Conservation (phyloP, 2,329 filamentous ascomycete genomes). For the Cadophora malorum region DNA sequence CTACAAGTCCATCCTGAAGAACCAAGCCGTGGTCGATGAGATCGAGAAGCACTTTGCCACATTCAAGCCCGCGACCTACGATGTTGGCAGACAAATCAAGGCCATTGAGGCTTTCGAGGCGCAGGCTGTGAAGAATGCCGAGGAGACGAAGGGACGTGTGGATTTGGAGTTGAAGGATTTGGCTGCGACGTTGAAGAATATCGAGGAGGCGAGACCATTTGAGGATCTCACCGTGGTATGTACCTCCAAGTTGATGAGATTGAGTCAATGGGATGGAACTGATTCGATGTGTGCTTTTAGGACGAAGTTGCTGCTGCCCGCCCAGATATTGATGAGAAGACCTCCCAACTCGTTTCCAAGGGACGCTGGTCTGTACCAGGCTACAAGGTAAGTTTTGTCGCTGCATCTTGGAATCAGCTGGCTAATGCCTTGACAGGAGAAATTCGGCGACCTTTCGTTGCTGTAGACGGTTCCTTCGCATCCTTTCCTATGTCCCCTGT, state of each 20-base stretch:
- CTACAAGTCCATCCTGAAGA: conserved; percentile 94
- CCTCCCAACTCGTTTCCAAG: conserved; percentile 91
- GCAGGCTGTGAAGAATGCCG: conserved; percentile 94
- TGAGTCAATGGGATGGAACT: conserved; percentile 24
- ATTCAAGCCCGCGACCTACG: conserved; percentile 94
- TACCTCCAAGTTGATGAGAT: conserved; percentile 44
- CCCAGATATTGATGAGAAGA: conserved; percentile 98
- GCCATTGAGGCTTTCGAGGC: conserved; percentile 98
- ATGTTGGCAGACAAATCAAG: conserved; percentile 93
- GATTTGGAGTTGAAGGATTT: conserved; percentile 94
- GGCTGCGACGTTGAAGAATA: conserved; percentile 94
- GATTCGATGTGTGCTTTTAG: conserved; percentile 52
- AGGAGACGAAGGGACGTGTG: conserved; percentile 96
- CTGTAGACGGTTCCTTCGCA: conserved; percentile 66
- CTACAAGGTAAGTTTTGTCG: conserved; percentile 80
- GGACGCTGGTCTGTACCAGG: conserved; percentile 97
- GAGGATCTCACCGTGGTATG: conserved; percentile 97
- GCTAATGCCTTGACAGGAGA: conserved; percentile 76
- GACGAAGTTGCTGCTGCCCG: conserved; percentile 94
- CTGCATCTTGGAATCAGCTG: conserved; percentile 3
- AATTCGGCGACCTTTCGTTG: conserved; percentile 96
- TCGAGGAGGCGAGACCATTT: conserved; percentile 93
- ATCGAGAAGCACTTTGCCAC: conserved; percentile 93
- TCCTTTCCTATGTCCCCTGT: conserved; percentile 62
- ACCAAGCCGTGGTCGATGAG: conserved; percentile 93